Evolutionary conservation across 108 stramenopile species (phyloP).

Genomic region (Cylindrotheca closterium): DNA sequence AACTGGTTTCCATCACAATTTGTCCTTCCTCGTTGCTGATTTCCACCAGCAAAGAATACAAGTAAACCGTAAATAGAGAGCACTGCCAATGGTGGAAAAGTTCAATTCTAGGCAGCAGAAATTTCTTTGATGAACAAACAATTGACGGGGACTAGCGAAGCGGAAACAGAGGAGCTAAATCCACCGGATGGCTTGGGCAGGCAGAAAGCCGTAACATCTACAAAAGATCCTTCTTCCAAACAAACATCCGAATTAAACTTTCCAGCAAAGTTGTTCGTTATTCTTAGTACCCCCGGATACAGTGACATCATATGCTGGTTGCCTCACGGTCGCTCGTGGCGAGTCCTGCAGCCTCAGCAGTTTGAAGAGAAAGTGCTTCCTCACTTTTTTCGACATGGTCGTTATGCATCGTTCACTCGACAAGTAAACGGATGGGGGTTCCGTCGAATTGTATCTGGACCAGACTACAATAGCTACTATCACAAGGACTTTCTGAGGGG

Average conservation of each 20-base stretch:
- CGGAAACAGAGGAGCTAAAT: too few species aligned
- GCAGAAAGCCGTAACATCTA: too few species aligned
- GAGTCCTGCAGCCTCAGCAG: slow-evolving; percentile 25
- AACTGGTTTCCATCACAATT: too few species aligned
- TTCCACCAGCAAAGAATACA: too few species aligned
- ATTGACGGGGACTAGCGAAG: too few species aligned
- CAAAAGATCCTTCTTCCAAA: too few species aligned
- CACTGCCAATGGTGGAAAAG: too few species aligned
- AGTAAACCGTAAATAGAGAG: too few species aligned
- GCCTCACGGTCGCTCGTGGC: slow-evolving; percentile 47
- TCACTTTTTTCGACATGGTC: slow-evolving; percentile 33
- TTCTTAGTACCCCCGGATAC: slow-evolving; percentile 35
- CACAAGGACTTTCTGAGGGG: slow-evolving; percentile 49
- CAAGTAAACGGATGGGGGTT: slow-evolving; percentile 53
- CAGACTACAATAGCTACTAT: slow-evolving; percentile 40
- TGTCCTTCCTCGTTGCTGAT: too few species aligned
- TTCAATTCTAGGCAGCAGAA: too few species aligned
- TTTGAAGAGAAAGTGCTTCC: slow-evolving; percentile 45
- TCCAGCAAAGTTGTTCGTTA: slow-evolving; percentile 45
- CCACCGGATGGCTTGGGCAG: too few species aligned
- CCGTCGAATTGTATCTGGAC: slow-evolving; percentile 27
- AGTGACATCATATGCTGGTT: slow-evolving; percentile 38
- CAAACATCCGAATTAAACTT: slow-evolving; percentile 36
- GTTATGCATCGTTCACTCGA: slow-evolving; percentile 40
- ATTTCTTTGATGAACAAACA: too few species aligned